Conservation (phyloP, 495 filamentous ascomycete species). For the Penicillium egyptiacum region DNA sequence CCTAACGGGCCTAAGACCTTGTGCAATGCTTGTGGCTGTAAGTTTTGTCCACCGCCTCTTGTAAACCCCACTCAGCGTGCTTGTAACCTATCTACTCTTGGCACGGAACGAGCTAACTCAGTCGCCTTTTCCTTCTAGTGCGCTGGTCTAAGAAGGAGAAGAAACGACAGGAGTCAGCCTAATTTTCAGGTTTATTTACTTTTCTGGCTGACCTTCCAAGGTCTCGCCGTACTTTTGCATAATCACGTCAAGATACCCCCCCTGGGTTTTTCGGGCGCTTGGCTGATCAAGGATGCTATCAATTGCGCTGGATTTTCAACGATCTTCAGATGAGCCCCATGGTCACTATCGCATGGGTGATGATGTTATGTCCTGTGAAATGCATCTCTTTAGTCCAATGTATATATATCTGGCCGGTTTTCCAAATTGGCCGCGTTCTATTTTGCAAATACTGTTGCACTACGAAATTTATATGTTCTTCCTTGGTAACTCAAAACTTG, state of each 20-base stretch:
- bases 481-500: slow-evolving; percentile 6
- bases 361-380: slow-evolving; percentile 19
- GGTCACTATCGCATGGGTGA: slow-evolving; percentile 11
- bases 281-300: not conserved
- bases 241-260: slow-evolving; percentile 1
- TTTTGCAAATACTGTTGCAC: not conserved
- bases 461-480: not conserved
- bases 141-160: slow-evolving; percentile 82
- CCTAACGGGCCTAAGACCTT: slow-evolving; percentile 92
- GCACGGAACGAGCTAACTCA: not conserved
- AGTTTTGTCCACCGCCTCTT: slow-evolving; percentile 30
- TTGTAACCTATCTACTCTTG: slow-evolving; percentile 1
- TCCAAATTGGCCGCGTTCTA: not conserved
- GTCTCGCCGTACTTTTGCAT: not conserved
- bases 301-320: not conserved
- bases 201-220: not conserved
- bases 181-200: slow-evolving; percentile 1
- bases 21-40: slow-evolving; percentile 93
- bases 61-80: not conserved
- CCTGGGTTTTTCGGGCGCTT: not conserved
- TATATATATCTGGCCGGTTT: too few species aligned
- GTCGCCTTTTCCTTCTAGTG: slow-evolving; percentile 31
- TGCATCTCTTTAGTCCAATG: not conserved
- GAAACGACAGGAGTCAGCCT: slow-evolving; percentile 49
- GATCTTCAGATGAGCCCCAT: not conserved